These are phyloP conservation scores for Leishmania tarentolae DNA, from an alignment of 208 protist genomes.

Conservation along the genomic window DNA sequence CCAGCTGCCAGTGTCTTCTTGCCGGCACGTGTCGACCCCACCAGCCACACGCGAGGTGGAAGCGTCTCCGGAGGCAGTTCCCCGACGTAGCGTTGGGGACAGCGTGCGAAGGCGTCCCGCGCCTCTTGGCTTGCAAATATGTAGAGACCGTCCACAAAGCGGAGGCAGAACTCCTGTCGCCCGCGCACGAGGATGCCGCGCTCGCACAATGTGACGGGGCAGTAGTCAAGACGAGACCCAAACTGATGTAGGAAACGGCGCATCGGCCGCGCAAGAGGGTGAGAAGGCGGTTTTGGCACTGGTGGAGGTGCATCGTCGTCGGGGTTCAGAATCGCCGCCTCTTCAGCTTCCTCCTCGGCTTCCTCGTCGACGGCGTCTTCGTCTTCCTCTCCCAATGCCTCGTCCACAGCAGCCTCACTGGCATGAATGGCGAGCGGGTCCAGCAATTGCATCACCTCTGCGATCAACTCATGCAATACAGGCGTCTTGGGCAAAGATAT, in stretches of 20 bases:
- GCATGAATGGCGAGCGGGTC: constrained; percentile 50
- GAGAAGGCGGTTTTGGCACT: constrained; percentile 7
- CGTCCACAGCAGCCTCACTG: constrained; percentile 48
- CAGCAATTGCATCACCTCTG: constrained; percentile 51
- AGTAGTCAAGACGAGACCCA: constrained; percentile 76
- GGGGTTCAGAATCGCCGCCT: constrained; percentile 65
- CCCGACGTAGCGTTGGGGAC: constrained; percentile 70
- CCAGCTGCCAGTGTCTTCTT: constrained; percentile 72
- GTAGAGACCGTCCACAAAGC: constrained; percentile 71
- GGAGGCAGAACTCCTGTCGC: constrained; percentile 53
- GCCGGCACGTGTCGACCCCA: constrained; percentile 63
- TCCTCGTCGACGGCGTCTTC: constrained; percentile 52
- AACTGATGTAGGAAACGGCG: constrained; percentile 83
- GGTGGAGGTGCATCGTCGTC: constrained; percentile 22
- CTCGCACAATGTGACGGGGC: constrained; percentile 80
- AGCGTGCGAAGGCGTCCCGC: constrained; percentile 53
- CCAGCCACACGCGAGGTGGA: constrained; percentile 84
- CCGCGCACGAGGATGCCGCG: constrained; percentile 74
- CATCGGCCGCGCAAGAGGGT: constrained; percentile 53
- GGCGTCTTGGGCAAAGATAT: constrained; percentile 31
- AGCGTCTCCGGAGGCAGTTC: constrained; percentile 40
- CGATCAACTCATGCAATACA: constrained; percentile 36
- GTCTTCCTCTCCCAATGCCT: constrained; percentile 44
- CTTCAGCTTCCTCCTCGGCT: constrained; percentile 61
- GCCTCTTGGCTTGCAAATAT: constrained; percentile 73